Evolutionary conservation across 345 rosid species (phyloP), one percentile per base, ranked within the genome.

Genomic region (Hibiscus mutabilis): DNA sequence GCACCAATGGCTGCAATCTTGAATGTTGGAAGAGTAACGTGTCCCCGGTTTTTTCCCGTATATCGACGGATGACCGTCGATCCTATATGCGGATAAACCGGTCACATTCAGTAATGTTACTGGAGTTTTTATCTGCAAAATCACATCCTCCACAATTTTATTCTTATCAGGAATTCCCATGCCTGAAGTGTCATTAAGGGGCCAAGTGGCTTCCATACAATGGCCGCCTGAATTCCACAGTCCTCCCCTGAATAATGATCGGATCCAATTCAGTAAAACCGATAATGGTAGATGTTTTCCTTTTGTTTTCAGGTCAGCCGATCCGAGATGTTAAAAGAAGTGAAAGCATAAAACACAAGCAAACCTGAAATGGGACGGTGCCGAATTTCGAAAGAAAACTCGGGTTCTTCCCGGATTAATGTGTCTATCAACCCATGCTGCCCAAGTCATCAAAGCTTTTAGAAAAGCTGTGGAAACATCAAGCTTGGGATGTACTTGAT

Each of bases 1-100:
- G 77, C 99, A 92, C 97, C 99, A 92, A 74, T 92, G 99, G 73
- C 99, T 95, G 81, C 99, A 95, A 76, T 95, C 97, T 75, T 90
- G 88, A 71, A 83, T 76, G 18, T 80, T 79, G 8, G 83, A 69
- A 16, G 82, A 75, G 37, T 64, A 75, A 6, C 80, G 74, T 12
- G 81, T 82, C 25, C 76, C 79, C 0, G 83, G 79, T 79, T 78
- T 84, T 78, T 76, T 75, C 33, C 98, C 96, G 3, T 79, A 87
- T 3, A 77, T 74, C 6, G 95, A 87, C 49, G 97, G 96, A 75
- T 94, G 96, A 21, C 93, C 93, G 57, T 90, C 95, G 4, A 86
- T 82, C 76, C 97, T 79, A 61, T 81, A 88, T 33, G 73, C 81
- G 0, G 96, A 89, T 69, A 91, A 77, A 59, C 83, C 74, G 19